Percentiles rank a stretch among this genome's conserved stretches.
Evolutionary conservation across 768 basidiomycete genomes (phyloP).

Genomic region (Solioccasus polychromus): DNA sequence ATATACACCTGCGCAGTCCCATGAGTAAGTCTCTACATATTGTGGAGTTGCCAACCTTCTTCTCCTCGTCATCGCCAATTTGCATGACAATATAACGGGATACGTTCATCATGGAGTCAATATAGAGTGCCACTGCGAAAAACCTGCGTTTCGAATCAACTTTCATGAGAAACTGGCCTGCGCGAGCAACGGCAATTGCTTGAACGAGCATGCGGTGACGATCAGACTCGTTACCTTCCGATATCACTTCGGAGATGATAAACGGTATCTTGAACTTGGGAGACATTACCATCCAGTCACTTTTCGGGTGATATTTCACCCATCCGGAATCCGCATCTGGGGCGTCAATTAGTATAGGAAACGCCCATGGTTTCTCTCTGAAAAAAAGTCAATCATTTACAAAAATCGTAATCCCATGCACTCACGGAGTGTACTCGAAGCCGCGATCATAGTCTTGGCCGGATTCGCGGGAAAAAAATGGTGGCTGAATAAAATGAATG

Average conservation of each 20-base stretch:
- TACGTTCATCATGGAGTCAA: not conserved
- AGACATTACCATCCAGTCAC: slow-evolving; percentile 6
- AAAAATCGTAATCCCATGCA: not conserved
- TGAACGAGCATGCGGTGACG: slow-evolving; percentile 12
- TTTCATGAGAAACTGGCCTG: not conserved
- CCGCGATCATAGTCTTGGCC: not conserved
- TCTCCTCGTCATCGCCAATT: not conserved
- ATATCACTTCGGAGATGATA: slow-evolving; percentile 10
- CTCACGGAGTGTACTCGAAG: not conserved
- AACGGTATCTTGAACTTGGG: not conserved
- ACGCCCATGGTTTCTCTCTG: slow-evolving; percentile 11
- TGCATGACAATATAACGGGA: slow-evolving; percentile 8
- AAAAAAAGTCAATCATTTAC: not conserved
- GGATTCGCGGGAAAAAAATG: slow-evolving; percentile 4
- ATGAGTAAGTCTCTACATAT: not conserved
- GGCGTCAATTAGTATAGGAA: slow-evolving; percentile 9
- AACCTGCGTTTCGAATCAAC: not conserved
- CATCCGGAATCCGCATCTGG: accelerated
- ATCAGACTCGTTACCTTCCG: not conserved
- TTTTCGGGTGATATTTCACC: slow-evolving; percentile 3
- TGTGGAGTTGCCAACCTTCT: not conserved
- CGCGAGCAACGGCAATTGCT: slow-evolving; percentile 3
- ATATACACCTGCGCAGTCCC: slow-evolving; percentile 3
- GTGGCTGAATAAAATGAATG: slow-evolving; percentile 8
- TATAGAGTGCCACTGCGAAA: slow-evolving; percentile 15